phyloP scores from a whole-genome alignment of 108 stramenopile species.

The Skeletonema costatum region DNA sequence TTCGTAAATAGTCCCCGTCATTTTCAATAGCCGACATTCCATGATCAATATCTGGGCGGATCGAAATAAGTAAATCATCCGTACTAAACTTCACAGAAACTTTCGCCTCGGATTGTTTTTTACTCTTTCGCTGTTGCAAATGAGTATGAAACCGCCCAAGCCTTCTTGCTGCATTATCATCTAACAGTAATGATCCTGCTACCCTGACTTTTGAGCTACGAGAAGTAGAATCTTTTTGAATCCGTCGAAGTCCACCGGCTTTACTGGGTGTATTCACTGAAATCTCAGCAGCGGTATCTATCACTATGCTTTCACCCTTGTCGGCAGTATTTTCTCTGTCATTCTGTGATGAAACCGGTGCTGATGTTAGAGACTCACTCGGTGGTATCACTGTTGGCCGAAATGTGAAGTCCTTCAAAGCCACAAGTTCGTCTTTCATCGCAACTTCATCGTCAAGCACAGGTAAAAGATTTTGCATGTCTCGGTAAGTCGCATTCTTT shows the following conservation, averaged over 20 bases:
- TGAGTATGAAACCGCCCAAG: background rate
- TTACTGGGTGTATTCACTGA: slow-evolving; percentile 17
- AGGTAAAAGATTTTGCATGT: slow-evolving; percentile 56
- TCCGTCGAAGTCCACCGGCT: slow-evolving; percentile 13
- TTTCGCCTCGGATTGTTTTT: background rate
- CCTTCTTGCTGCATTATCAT: slow-evolving; percentile 7
- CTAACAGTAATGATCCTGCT: background rate
- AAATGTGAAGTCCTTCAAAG: slow-evolving; percentile 54
- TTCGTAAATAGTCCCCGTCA: background rate
- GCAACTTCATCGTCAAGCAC: slow-evolving; percentile 54
- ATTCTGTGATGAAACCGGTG: background rate
- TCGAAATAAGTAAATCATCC: slow-evolving; percentile 30
- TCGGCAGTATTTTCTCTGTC: background rate
- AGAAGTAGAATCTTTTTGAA: slow-evolving; percentile 22
- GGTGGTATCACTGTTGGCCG: slow-evolving; percentile 34
- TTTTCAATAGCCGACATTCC: background rate
- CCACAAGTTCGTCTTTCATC: slow-evolving; percentile 58
- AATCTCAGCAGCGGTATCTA: slow-evolving; percentile 33
- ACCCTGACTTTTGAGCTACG: slow-evolving; percentile 22
- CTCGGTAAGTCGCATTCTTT: slow-evolving; percentile 56
- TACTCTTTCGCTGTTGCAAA: background rate
- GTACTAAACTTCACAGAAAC: slow-evolving; percentile 15
- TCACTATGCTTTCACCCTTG: background rate
- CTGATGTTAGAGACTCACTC: background rate
- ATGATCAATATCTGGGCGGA: slow-evolving; percentile 34